Evolutionary conservation across 768 basidiomycete genomes (phyloP), one percentile per base, ranked within the genome.

Genomic region (Megacollybia marginata): DNA sequence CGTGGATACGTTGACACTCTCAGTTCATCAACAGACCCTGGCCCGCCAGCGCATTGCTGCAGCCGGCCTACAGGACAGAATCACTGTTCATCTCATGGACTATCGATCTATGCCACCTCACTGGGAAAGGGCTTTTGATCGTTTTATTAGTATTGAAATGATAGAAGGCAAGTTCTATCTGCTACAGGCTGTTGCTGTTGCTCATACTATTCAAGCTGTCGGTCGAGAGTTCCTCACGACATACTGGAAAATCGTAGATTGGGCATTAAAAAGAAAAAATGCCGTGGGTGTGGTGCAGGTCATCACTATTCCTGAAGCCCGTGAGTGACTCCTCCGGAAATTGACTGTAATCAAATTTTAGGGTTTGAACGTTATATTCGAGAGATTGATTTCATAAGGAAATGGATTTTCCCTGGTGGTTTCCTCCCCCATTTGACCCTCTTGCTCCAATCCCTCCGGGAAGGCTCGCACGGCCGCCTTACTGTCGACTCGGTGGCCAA

Each of bases 141-240:
- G 86, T 9, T 70, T 89, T 16, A 72, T 89, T 23, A 86, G 84
- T 52, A 70, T 87, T 44, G 86, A 87, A 68, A 88, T 88, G 85
- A 76, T 88, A 5, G 85, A 88, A 59, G 23, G 23, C 23, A 28
- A 28, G 23, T 28, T 28, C 23, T 2, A 28, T 28, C 23, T n/a
- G n/a, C n/a, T n/a, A 28, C 23, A 28, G 23, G 23, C 6, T 28
- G 6, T 28, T 28, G 23, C 23, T 6, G 23, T 28, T 6, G 6
- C 23, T 28, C 23, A 28, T 28, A 28, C 23, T 6, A 28, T 28
- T 28, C 23, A 28, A 28, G 82, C 79, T 0, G 85, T 89, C 9
- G 85, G 83, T 5, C 66, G 69, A 42, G 82, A 85, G 53, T 88
- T 78, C 58, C 64, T 87, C 55, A 71, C 76, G 48, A 73, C 68